These are phyloP conservation scores for Orbilia oligospora DNA, from an alignment of 2,329 filamentous ascomycete genomes.

Conservation along the genomic window DNA sequence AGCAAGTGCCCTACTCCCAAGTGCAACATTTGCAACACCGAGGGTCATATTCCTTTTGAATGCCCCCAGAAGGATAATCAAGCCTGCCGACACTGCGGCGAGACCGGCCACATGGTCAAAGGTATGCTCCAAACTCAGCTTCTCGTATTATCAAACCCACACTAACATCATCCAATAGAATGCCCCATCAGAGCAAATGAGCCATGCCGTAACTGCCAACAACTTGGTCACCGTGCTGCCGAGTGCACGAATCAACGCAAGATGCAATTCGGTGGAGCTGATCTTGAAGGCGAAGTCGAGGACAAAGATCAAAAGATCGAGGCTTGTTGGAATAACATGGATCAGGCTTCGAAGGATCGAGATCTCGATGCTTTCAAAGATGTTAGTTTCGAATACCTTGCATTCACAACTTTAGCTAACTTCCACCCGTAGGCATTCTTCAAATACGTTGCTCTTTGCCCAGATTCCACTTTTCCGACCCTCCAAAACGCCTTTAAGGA, in stretches of 20 bases:
- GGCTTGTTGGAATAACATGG: conserved; percentile 74
- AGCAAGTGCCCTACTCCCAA: conserved; percentile 42
- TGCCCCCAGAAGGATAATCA: conserved; percentile 70
- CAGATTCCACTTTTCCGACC: conserved; percentile 73
- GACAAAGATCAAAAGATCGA: conserved; percentile 66
- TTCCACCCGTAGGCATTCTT: conserved; percentile 64
- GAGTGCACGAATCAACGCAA: conserved; percentile 73
- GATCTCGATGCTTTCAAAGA: conserved; percentile 77
- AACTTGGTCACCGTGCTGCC: conserved; percentile 73
- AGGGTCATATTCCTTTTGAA: conserved; percentile 69
- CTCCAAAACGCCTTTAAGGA: conserved; percentile 75
- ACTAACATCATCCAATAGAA: conserved; percentile 27
- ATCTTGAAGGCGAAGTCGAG: conserved; percentile 59
- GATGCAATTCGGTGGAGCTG: conserved; percentile 39
- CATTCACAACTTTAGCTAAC: neutral
- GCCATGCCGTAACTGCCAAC: conserved; percentile 74
- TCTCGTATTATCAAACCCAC: neutral
- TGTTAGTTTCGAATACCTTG: conserved; percentile 66
- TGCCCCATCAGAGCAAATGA: conserved; percentile 43
- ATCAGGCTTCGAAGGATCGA: conserved; percentile 70
- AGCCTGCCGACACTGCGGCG: conserved; percentile 72
- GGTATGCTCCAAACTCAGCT: conserved; percentile 15
- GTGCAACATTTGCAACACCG: conserved; percentile 44
- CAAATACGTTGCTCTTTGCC: conserved; percentile 75
- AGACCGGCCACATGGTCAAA: conserved; percentile 64